phyloP scores from a whole-genome alignment of 805 yeast genomes.

The Alloascoidea africana region DNA sequence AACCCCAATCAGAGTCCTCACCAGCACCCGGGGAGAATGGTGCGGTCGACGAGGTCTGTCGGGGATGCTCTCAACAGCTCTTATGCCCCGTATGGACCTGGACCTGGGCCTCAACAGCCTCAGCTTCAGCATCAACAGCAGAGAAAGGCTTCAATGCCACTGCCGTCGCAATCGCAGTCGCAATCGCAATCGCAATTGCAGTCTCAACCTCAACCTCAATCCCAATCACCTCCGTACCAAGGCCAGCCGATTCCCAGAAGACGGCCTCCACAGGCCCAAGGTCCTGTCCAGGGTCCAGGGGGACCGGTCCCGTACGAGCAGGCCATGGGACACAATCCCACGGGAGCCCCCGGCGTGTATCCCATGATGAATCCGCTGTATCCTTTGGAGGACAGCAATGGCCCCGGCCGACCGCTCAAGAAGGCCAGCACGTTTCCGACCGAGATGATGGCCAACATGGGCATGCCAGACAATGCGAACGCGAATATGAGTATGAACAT shows the following conservation, averaged over 20 bases:
- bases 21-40: slow-evolving; percentile 2
- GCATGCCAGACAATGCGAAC: no score
- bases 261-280: slow-evolving; percentile 7
- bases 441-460: no score
- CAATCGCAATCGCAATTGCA: slow-evolving; percentile 6
- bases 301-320: slow-evolving; percentile 21
- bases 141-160: slow-evolving; percentile 2
- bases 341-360: slow-evolving; percentile 16
- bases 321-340: no score
- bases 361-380: slow-evolving; percentile 1
- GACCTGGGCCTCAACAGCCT: slow-evolving; percentile 5
- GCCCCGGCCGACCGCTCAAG: no score
- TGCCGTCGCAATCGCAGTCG: slow-evolving; percentile 4
- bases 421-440: no score
- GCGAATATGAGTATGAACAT: no score
- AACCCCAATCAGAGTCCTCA: slow-evolving; percentile 4
- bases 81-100: slow-evolving; percentile 2
- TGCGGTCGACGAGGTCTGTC: background rate
- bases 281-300: slow-evolving; percentile 11
- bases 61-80: slow-evolving; percentile 3
- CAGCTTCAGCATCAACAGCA: slow-evolving; percentile 6
- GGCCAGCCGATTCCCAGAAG: background rate
- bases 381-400: background rate
- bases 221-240: background rate
- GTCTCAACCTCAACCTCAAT: slow-evolving; percentile 3